Evolutionary conservation across 2,329 filamentous ascomycete genomes (phyloP).

Genomic region (Fusarium devonianum): DNA sequence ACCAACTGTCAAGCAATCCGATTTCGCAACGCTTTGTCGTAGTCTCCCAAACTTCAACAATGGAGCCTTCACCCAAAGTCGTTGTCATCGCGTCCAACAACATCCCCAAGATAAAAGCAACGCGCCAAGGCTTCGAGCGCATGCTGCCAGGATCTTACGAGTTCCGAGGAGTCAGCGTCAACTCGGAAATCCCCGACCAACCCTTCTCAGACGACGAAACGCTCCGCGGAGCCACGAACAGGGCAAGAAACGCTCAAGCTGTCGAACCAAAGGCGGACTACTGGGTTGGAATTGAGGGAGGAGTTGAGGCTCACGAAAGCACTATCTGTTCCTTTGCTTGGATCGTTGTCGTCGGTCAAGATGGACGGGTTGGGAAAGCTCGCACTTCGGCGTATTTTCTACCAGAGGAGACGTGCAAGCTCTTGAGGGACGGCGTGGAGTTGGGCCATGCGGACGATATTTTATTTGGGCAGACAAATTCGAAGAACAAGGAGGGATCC

Average conservation of each 20-base stretch:
- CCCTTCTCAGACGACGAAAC: conserved; percentile 50
- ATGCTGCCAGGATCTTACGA: conserved; percentile 46
- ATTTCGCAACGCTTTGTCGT: too few relatives aligned
- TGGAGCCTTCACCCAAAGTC: conserved; percentile 3
- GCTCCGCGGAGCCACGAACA: conserved; percentile 49
- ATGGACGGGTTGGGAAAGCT: conserved; percentile 46
- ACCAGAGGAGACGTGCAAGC: conserved; percentile 46
- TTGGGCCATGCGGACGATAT: conserved; percentile 51
- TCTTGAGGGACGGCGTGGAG: conserved; percentile 48
- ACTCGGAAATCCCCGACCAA: conserved; percentile 51
- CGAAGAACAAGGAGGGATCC: conserved; percentile 49
- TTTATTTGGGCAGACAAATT: conserved; percentile 48
- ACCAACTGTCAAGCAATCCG: too few relatives aligned
- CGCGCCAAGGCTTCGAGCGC: conserved; percentile 46
- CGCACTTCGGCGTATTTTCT: conserved; percentile 50
- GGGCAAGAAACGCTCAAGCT: conserved; percentile 45
- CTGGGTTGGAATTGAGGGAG: conserved; percentile 53
- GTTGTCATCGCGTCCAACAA: conserved; percentile 50
- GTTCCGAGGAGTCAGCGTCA: conserved; percentile 43
- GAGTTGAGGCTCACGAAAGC: conserved; percentile 43
- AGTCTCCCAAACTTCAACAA: too few relatives aligned
- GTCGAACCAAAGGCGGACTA: conserved; percentile 46
- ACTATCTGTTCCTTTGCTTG: conserved; percentile 51
- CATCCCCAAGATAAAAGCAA: conserved; percentile 50
- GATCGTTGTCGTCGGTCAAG: conserved; percentile 45